These are phyloP conservation scores for Blakeslea trispora DNA, from an alignment of 371 early-diverging fungal genomes.

Conservation along the genomic window DNA sequence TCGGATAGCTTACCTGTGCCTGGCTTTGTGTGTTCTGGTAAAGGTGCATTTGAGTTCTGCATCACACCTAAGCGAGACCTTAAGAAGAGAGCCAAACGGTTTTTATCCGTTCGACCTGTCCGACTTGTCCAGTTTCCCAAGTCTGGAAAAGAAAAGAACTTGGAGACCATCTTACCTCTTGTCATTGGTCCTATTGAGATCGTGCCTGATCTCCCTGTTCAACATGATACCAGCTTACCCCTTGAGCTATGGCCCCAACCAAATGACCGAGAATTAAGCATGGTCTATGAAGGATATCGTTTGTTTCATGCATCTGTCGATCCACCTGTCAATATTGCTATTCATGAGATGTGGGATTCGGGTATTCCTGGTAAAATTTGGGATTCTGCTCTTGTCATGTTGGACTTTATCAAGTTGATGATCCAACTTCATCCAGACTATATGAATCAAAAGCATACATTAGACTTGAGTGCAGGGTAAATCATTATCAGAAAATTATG, in stretches of 20 bases:
- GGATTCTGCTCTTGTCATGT: constrained; percentile 63
- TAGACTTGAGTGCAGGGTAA: constrained; percentile 65
- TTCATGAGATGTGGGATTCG: constrained; percentile 60
- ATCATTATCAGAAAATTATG: background rate
- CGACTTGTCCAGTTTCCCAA: constrained; percentile 21
- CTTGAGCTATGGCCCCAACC: constrained; percentile 33
- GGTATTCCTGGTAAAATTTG: constrained; percentile 67
- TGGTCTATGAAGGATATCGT: constrained; percentile 43
- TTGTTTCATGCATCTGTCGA: constrained; percentile 20
- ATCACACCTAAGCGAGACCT: constrained; percentile 20
- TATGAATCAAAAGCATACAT: constrained; percentile 40
- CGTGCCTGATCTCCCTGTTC: constrained; percentile 1
- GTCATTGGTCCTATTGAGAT: constrained; percentile 50
- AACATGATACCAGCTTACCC: constrained; percentile 15
- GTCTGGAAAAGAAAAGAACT: background rate
- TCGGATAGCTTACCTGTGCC: constrained; percentile 14
- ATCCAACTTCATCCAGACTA: constrained; percentile 28
- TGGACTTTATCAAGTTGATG: constrained; percentile 42
- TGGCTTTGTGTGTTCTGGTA: constrained; percentile 47
- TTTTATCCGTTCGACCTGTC: constrained; percentile 17
- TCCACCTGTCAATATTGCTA: constrained; percentile 31
- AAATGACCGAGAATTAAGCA: constrained; percentile 11
- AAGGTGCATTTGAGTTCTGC: constrained; percentile 52
- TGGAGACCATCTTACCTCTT: constrained; percentile 36
- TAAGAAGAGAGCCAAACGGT: constrained; percentile 9